Conservation (phyloP, 768 basidiomycete species). For the Mrakia frigida region DNA sequence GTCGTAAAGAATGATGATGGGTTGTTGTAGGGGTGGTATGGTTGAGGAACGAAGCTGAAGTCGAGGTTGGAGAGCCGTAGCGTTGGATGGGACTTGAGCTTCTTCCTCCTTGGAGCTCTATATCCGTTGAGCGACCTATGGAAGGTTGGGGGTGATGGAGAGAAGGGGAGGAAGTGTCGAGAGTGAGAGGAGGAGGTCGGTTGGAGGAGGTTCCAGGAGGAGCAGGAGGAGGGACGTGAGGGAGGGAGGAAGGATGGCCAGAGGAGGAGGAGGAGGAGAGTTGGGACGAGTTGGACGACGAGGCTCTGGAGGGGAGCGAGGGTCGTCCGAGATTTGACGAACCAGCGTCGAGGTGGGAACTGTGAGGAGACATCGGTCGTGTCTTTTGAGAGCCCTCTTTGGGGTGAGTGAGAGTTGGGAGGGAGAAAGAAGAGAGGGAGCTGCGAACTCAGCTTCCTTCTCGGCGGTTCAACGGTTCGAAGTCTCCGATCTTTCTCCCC, state of each 20-base stretch:
- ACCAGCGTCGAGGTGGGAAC: background rate
- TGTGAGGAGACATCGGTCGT: background rate
- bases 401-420: background rate
- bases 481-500: background rate
- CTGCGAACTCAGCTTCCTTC: background rate
- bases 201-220: background rate
- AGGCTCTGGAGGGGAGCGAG: background rate
- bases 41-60: background rate
- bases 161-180: constrained; percentile 13
- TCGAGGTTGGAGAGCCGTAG: constrained; percentile 3
- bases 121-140: constrained; percentile 13
- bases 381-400: too few species aligned
- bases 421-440: background rate
- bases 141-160: background rate
- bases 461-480: background rate
- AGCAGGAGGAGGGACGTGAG: background rate
- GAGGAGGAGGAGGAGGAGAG: background rate
- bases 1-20: background rate
- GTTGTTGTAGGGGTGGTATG: background rate
- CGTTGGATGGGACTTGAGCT: constrained; percentile 6
- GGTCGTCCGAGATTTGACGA: background rate
- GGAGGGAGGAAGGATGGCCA: background rate
- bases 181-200: constrained; percentile 17
- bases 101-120: background rate
- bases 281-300: too few species aligned